Conservation (phyloP, 257 asterid species). For the Solanum raphanifolium region DNA sequence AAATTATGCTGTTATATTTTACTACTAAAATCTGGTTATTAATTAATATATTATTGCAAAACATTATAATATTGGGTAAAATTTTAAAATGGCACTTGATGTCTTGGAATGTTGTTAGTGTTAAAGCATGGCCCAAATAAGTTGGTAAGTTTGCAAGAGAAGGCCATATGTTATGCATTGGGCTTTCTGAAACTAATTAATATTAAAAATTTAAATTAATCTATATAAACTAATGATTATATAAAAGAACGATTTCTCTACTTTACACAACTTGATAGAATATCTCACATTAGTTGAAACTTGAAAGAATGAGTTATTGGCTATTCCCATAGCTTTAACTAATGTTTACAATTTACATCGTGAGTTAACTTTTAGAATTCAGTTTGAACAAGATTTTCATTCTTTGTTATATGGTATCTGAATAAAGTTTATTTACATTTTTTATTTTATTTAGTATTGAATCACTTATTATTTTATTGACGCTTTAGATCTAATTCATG, state of each 20-base stretch:
- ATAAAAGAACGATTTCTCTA: too few species aligned
- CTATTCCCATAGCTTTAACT: background rate
- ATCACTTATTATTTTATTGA: background rate
- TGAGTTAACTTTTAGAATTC: background rate
- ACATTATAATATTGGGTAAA: background rate
- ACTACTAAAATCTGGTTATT: background rate
- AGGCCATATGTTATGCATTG: background rate
- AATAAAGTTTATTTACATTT: too few species aligned
- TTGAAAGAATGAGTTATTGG: background rate
- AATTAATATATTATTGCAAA: background rate
- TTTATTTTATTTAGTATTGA: background rate
- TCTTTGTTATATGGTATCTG: background rate
- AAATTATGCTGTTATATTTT: background rate
- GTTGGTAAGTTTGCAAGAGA: background rate
- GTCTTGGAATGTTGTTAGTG: background rate
- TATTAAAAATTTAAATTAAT: too few species aligned
- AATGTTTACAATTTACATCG: background rate
- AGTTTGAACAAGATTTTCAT: background rate
- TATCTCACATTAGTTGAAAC: background rate
- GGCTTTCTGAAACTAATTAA: background rate
- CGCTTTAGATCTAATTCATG: background rate
- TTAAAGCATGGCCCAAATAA: background rate
- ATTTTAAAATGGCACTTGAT: background rate
- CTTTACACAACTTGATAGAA: background rate
- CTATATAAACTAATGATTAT: too few species aligned